Evolutionary conservation across 805 yeast genomes (phyloP).

Genomic region (Kluyveromyces siamensis): DNA sequence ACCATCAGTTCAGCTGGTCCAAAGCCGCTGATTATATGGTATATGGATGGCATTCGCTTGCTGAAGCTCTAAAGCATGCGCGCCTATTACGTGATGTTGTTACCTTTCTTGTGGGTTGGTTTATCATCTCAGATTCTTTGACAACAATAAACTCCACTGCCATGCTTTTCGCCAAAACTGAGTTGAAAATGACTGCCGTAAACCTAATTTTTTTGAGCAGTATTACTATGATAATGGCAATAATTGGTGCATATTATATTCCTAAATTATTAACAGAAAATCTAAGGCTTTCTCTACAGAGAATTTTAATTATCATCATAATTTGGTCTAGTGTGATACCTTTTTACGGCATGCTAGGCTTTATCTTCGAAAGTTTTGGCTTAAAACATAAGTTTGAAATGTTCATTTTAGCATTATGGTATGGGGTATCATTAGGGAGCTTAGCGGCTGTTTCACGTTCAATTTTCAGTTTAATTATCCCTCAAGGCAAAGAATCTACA

Average conservation of each 20-base stretch:
- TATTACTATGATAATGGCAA: constrained; percentile 57
- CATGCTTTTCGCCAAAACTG: constrained; percentile 63
- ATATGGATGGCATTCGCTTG: constrained; percentile 57
- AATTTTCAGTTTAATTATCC: constrained; percentile 58
- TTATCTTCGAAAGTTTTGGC: constrained; percentile 46
- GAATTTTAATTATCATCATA: constrained; percentile 43
- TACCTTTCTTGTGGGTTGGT: constrained; percentile 67
- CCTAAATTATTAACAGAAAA: constrained; percentile 36
- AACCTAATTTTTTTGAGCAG: constrained; percentile 58
- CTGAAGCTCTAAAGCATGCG: constrained; percentile 49
- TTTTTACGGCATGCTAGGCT: constrained; percentile 61
- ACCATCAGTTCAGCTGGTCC: constrained; percentile 2
- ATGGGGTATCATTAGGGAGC: constrained; percentile 70
- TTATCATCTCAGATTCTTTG: constrained; percentile 62
- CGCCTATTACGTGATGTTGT: constrained; percentile 53
- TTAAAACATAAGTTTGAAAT: constrained; percentile 57
- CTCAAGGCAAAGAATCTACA: constrained; percentile 64
- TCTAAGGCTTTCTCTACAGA: constrained; percentile 37
- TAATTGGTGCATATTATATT: constrained; percentile 51
- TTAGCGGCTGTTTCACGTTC: constrained; percentile 62
- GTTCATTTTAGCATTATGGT: constrained; percentile 62
- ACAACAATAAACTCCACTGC: constrained; percentile 79
- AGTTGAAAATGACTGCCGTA: constrained; percentile 59
- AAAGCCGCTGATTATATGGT: constrained; percentile 28
- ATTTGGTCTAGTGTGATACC: constrained; percentile 61